Percentiles rank a stretch among this genome's conserved stretches.
Evolutionary conservation across 352 stramenopile species (phyloP).

Genomic region (Globisporangium lucens): DNA sequence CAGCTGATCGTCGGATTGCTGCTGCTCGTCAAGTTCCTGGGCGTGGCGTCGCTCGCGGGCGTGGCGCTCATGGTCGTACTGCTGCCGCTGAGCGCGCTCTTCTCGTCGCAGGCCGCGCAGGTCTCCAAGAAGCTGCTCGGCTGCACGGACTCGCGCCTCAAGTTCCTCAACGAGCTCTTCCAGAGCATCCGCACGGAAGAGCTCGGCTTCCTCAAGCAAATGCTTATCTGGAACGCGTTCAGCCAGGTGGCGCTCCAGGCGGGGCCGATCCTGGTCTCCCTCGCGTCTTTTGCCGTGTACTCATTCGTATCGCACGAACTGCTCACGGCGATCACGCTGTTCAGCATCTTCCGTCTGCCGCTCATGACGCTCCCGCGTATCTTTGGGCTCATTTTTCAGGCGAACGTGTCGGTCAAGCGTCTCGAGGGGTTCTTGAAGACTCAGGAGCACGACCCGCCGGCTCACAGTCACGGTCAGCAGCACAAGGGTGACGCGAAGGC

Average conservation of each 20-base stretch:
- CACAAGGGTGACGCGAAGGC: background rate
- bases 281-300: constrained; percentile 66
- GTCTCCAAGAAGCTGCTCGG: constrained; percentile 41
- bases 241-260: constrained; percentile 46
- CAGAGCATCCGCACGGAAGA: constrained; percentile 54
- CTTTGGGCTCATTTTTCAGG: constrained; percentile 52
- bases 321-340: constrained; percentile 93
- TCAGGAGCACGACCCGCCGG: constrained; percentile 24
- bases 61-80: constrained; percentile 57
- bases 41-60: constrained; percentile 47
- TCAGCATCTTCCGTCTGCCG: constrained; percentile 96
- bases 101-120: constrained; percentile 37
- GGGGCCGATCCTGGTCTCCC: constrained; percentile 51
- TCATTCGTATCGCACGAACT: constrained; percentile 39
- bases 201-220: constrained; percentile 41
- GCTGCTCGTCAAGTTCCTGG: constrained; percentile 52
- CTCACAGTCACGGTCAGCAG: background rate
- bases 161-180: constrained; percentile 59
- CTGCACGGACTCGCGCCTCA: constrained; percentile 51
- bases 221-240: constrained; percentile 53
- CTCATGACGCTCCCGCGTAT: constrained; percentile 90
- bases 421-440: constrained; percentile 49
- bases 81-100: constrained; percentile 33
- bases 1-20: constrained; percentile 54
- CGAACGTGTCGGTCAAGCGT: constrained; percentile 54